phyloP scores from a whole-genome alignment of 2,329 filamentous ascomycete species.

The Cladorrhinum sp. region DNA sequence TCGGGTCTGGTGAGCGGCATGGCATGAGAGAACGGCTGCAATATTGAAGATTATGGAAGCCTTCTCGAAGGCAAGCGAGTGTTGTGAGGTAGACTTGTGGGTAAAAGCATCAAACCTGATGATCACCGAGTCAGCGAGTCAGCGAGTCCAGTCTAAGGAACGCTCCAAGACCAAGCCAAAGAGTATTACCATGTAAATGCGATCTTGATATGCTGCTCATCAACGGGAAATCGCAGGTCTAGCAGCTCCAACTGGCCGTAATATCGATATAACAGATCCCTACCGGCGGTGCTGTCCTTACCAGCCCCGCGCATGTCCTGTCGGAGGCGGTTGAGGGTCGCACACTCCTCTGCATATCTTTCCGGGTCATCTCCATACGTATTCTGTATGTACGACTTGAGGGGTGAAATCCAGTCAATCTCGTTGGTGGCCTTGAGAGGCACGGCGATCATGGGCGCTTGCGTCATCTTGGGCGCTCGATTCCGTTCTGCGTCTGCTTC shows the following conservation, averaged over 20 bases:
- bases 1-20: slow-evolving; percentile 89
- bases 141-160: slow-evolving; percentile 1
- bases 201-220: slow-evolving; percentile 99
- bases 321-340: slow-evolving; percentile 85
- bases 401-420: slow-evolving; percentile 92
- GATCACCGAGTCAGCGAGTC: slow-evolving; percentile 21
- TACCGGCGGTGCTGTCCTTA: slow-evolving; percentile 89
- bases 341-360: slow-evolving; percentile 92
- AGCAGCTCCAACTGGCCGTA: slow-evolving; percentile 95
- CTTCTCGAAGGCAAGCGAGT: slow-evolving; percentile 95
- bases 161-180: background rate
- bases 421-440: slow-evolving; percentile 93
- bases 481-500: background rate
- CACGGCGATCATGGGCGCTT: slow-evolving; percentile 92
- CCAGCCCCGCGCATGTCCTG: slow-evolving; percentile 98
- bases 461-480: slow-evolving; percentile 56
- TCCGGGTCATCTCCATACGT: slow-evolving; percentile 97
- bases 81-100: slow-evolving; percentile 94
- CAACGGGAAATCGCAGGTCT: slow-evolving; percentile 91
- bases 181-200: slow-evolving; percentile 84
- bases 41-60: slow-evolving; percentile 99
- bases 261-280: slow-evolving; percentile 93
- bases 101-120: slow-evolving; percentile 98
- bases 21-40: slow-evolving; percentile 90
- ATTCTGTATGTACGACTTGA: slow-evolving; percentile 89